A percentile compares a stretch with the other conserved stretches of the same genome.
Evolutionary conservation across 208 protist genomes (phyloP).

Genomic region (Acanthamoeba royreba): DNA sequence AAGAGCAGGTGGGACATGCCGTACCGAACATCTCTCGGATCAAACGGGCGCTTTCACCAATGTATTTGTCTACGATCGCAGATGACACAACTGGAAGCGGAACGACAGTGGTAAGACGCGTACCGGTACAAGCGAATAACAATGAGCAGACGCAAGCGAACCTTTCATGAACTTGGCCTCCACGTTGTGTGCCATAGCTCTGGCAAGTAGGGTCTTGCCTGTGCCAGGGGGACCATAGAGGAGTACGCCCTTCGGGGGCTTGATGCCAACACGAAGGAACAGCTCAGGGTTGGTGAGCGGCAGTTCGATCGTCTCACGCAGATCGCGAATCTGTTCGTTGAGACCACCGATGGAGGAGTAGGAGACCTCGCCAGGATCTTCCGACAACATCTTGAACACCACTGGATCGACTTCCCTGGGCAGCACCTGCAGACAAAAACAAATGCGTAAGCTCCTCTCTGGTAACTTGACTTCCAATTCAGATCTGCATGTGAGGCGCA

Average conservation of each 20-base stretch:
- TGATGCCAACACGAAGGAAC: slow-evolving; percentile 98
- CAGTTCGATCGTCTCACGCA: slow-evolving; percentile 99
- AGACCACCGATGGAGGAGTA: slow-evolving; percentile 99
- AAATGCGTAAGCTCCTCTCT: too few species aligned
- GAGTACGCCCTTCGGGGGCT: slow-evolving; percentile 99
- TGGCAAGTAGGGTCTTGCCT: slow-evolving; percentile 98
- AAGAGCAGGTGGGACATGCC: slow-evolving; percentile 92
- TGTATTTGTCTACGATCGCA: slow-evolving; percentile 99
- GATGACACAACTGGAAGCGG: slow-evolving; percentile 99
- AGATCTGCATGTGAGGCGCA: too few species aligned
- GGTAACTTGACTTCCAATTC: too few species aligned
- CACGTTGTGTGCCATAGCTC: slow-evolving; percentile 99
- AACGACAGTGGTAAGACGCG: background rate
- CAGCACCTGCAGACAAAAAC: too few species aligned
- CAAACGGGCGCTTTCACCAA: slow-evolving; percentile 99
- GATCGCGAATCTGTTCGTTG: slow-evolving; percentile 99
- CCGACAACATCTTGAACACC: slow-evolving; percentile 99
- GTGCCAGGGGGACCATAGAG: slow-evolving; percentile 99
- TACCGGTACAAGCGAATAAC: background rate
- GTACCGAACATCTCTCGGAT: slow-evolving; percentile 99
- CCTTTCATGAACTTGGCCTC: slow-evolving; percentile 97
- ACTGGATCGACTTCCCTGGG: slow-evolving; percentile 99
- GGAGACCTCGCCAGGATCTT: slow-evolving; percentile 98
- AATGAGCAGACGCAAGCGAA: background rate
- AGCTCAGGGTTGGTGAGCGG: slow-evolving; percentile 93